Evolutionary conservation across 139 green algal species (phyloP), one percentile per base, ranked within the genome.

Genomic region (Pycnococcus provasolii): DNA sequence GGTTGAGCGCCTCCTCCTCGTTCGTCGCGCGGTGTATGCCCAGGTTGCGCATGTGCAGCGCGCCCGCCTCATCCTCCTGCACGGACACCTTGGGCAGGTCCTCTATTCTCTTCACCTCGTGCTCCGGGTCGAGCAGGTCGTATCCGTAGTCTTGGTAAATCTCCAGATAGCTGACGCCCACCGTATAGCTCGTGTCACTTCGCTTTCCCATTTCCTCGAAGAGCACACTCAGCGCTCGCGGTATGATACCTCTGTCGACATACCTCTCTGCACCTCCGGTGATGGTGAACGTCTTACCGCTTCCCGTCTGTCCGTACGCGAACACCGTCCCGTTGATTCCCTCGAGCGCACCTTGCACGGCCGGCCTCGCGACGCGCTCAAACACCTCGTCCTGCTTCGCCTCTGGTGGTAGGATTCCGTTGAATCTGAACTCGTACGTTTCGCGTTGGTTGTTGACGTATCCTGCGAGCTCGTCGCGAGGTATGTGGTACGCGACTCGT

Each of bases 1-100:
- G 77, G 74, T 95, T 94, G 26, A 96, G 78, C 7, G 90, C 90
- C 37, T 94, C 87, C 71, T 95, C 90, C 79, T 95, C 90, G 42
- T 66, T 88, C 57, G 66, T 75, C 4, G 81, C 83, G 8, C 77
- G 64, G 73, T 92, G 85, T 44, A 85, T 69, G 9, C 72, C 83
- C 39, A 96, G 70, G 54, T 76, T 80, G 45, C 53, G 58, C 46
- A 78, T 6, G 41, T 72, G 61, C 5, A 80, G 52, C 13, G 60
- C n/a, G 40, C 67, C 55, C 1, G 78, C 62, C 15, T 79, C 77
- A 57, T 77, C 73, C 57, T 83, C 77, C 64, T 67, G 46, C 46
- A 86, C 42, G 42, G 40, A 70, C 2, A 81, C 73, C 15, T 61
- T 53, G 1, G 60, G 57, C n/a, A 73, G 58, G 9, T 76, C 69